Evolutionary conservation across 768 basidiomycete genomes (phyloP).

Genomic region (Grammothele lineata): DNA sequence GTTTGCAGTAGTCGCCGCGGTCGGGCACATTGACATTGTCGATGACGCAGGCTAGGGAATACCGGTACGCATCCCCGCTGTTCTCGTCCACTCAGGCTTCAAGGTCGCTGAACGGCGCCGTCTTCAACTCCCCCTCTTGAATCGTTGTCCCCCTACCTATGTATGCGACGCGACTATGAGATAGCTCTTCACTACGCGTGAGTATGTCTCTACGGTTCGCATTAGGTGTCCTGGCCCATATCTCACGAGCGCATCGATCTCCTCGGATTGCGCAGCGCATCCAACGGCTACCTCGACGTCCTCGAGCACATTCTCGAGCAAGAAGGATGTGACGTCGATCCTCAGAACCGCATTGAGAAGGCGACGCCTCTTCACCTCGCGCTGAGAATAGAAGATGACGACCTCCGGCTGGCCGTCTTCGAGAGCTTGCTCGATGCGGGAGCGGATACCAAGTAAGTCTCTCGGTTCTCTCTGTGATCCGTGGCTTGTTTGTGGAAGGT

Average conservation of each 20-base stretch:
- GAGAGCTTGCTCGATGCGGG: constrained; percentile 75
- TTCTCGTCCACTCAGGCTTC: too few relatives aligned
- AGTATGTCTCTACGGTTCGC: constrained; percentile 32
- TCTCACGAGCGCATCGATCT: background rate
- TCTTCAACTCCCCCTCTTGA: too few relatives aligned
- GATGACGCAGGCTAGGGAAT: constrained; percentile 66
- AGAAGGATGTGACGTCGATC: constrained; percentile 80
- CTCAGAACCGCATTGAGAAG: constrained; percentile 60
- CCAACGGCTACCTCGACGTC: constrained; percentile 53
- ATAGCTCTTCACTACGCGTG: constrained; percentile 75
- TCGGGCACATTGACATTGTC: background rate
- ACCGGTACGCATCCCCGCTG: constrained; percentile 55
- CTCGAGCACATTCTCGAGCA: constrained; percentile 70
- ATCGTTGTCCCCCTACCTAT: too few relatives aligned
- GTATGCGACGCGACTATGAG: background rate
- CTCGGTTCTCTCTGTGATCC: too few relatives aligned
- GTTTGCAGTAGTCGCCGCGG: background rate
- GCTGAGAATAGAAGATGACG: constrained; percentile 48
- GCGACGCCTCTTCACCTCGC: constrained; percentile 82
- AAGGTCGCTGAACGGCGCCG: too few relatives aligned
- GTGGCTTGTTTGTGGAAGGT: background rate
- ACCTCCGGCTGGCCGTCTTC: constrained; percentile 50
- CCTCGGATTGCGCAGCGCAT: constrained; percentile 40
- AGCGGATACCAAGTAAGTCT: constrained; percentile 60
- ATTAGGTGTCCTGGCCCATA: too few relatives aligned